Evolutionary conservation across 805 yeast genomes (phyloP).

Genomic region (Kazachstania taianensis): DNA sequence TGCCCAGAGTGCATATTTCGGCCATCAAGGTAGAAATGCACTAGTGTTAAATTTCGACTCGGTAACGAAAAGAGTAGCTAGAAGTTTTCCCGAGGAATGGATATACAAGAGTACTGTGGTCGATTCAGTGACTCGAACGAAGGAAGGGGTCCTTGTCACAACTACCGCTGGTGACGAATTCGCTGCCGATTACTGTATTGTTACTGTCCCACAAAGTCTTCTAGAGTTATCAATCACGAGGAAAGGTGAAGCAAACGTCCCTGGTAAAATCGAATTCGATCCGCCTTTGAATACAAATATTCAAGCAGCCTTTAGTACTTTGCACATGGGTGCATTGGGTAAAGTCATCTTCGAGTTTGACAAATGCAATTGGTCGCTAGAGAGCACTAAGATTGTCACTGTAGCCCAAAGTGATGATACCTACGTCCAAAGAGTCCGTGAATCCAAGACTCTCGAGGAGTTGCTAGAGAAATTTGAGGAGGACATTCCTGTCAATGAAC

Average conservation of each 20-base stretch:
- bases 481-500: background rate
- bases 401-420: constrained; percentile 27
- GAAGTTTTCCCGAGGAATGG: constrained; percentile 31
- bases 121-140: constrained; percentile 29
- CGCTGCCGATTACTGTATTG: constrained; percentile 47
- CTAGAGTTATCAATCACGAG: constrained; percentile 34
- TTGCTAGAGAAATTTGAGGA: constrained; percentile 9
- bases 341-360: constrained; percentile 65
- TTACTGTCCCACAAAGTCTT: constrained; percentile 71
- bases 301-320: constrained; percentile 33
- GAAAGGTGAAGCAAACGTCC: constrained; percentile 3
- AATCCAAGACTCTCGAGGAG: constrained; percentile 12
- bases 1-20: constrained; percentile 57
- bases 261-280: constrained; percentile 43
- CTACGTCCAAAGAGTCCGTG: constrained; percentile 14
- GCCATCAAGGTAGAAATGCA: constrained; percentile 72
- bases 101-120: constrained; percentile 33
- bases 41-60: constrained; percentile 45
- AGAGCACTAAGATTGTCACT: constrained; percentile 40
- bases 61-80: constrained; percentile 38
- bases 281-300: constrained; percentile 46
- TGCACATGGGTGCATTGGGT: constrained; percentile 61
- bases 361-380: constrained; percentile 46
- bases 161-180: constrained; percentile 28
- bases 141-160: constrained; percentile 25